Evolutionary conservation across 192 early-diverging fungal species (phyloP).

Genomic region (Coemansia sp.): DNA sequence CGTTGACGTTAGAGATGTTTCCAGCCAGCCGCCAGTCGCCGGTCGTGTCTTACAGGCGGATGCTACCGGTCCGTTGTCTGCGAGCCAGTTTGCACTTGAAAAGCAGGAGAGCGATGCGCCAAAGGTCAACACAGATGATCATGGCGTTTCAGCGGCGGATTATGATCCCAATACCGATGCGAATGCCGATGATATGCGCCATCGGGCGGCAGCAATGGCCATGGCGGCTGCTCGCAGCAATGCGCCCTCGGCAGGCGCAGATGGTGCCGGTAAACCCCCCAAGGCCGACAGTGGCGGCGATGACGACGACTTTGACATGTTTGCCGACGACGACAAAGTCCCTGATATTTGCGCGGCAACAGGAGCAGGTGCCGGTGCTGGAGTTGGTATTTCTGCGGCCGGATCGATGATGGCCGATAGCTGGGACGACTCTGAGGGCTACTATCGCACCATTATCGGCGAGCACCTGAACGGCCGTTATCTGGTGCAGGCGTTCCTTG

Average conservation of each 20-base stretch:
- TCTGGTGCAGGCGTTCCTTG: conserved; percentile 76
- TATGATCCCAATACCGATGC: conserved; percentile 76
- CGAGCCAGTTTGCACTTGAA: conserved; percentile 21
- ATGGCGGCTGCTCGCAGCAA: not conserved
- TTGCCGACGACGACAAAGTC: conserved; percentile 60
- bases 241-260: not conserved
- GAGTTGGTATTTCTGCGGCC: conserved; percentile 5
- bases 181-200: conserved; percentile 65
- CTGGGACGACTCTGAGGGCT: conserved; percentile 96
- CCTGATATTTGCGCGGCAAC: not conserved
- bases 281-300: conserved; percentile 19
- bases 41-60: not conserved
- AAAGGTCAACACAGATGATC: conserved; percentile 8
- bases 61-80: not conserved
- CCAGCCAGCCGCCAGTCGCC: not conserved
- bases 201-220: conserved; percentile 27
- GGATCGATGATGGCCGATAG: conserved; percentile 63
- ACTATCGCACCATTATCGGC: conserved; percentile 88
- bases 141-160: conserved; percentile 62
- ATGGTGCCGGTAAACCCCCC: conserved; percentile 1
- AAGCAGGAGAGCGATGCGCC: conserved; percentile 2
- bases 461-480: conserved; percentile 86
- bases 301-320: conserved; percentile 53
- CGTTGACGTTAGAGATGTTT: conserved; percentile 17
- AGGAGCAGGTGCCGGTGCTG: conserved; percentile 10